Conservation (phyloP, 352 stramenopile genomes). For the Phytophthora kernoviae region DNA sequence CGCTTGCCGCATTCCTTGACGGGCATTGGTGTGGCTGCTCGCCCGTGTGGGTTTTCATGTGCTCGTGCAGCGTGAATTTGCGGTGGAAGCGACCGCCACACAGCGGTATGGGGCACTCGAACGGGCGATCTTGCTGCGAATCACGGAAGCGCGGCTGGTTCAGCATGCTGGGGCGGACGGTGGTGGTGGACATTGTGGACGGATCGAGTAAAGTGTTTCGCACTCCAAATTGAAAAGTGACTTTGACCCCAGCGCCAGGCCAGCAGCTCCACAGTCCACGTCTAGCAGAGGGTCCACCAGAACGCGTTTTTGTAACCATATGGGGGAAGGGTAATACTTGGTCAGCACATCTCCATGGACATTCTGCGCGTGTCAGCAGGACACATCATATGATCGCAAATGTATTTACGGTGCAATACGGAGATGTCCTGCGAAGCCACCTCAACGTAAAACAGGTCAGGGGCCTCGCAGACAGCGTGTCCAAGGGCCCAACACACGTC, state of each 20-base stretch:
- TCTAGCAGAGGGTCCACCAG: slow-evolving; percentile 1
- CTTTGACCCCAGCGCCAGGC: slow-evolving; percentile 9
- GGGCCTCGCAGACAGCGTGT: slow-evolving; percentile 1
- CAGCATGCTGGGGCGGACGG: slow-evolving; percentile 11
- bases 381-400: slow-evolving; percentile 33
- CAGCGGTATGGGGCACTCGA: slow-evolving; percentile 31
- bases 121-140: slow-evolving; percentile 36
- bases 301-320: not conserved
- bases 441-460: slow-evolving; percentile 2
- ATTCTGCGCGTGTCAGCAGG: slow-evolving; percentile 12
- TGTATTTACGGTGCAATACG: slow-evolving; percentile 18
- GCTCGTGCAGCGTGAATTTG: slow-evolving; percentile 79
- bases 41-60: slow-evolving; percentile 84
- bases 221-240: slow-evolving; percentile 43
- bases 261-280: slow-evolving; percentile 2
- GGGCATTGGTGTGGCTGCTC: slow-evolving; percentile 75
- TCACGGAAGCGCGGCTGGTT: slow-evolving; percentile 26
- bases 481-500: not conserved
- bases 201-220: slow-evolving; percentile 3
- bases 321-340: not conserved
- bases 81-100: slow-evolving; percentile 69
- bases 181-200: slow-evolving; percentile 22
- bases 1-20: slow-evolving; percentile 53
- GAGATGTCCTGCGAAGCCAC: slow-evolving; percentile 1
- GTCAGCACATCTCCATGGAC: slow-evolving; percentile 6